Evolutionary conservation across 805 yeast genomes (phyloP).

Genomic region (Diddensiella santjacobensis): DNA sequence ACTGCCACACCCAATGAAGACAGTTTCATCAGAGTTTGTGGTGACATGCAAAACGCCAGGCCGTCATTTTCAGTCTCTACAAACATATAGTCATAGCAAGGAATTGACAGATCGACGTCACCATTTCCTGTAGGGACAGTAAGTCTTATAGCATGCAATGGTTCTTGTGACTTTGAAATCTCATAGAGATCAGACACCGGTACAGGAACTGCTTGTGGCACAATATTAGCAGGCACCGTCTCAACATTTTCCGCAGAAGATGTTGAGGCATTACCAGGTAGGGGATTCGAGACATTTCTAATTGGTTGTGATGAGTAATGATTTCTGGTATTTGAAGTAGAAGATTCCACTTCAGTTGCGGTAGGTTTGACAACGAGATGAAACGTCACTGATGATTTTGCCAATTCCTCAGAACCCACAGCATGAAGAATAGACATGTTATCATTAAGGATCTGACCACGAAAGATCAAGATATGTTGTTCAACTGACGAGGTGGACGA

Average conservation of each 20-base stretch:
- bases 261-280: not conserved
- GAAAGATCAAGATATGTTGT: constrained; percentile 10
- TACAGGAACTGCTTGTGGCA: not conserved
- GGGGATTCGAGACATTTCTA: not conserved
- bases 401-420: constrained; percentile 2
- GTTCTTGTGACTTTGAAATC: not conserved
- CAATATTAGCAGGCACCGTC: not conserved
- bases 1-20: not conserved
- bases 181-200: not conserved
- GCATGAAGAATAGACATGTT: not conserved
- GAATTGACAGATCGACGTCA: constrained; percentile 4
- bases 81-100: constrained; percentile 13
- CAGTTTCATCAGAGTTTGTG: not conserved
- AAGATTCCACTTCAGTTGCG: not conserved
- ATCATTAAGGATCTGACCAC: constrained; percentile 11
- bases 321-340: not conserved
- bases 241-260: not conserved
- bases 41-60: constrained; percentile 11
- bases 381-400: constrained; percentile 8
- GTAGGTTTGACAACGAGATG: constrained; percentile 14
- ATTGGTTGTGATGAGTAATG: no score
- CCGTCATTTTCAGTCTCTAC: not conserved
- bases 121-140: constrained; percentile 5
- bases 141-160: constrained; percentile 2
- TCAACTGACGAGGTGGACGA: constrained; percentile 2